Percentiles rank a stretch among this genome's conserved stretches.
Evolutionary conservation across 208 protist genomes (phyloP).

Genomic region (Herpetomonas muscarum): DNA sequence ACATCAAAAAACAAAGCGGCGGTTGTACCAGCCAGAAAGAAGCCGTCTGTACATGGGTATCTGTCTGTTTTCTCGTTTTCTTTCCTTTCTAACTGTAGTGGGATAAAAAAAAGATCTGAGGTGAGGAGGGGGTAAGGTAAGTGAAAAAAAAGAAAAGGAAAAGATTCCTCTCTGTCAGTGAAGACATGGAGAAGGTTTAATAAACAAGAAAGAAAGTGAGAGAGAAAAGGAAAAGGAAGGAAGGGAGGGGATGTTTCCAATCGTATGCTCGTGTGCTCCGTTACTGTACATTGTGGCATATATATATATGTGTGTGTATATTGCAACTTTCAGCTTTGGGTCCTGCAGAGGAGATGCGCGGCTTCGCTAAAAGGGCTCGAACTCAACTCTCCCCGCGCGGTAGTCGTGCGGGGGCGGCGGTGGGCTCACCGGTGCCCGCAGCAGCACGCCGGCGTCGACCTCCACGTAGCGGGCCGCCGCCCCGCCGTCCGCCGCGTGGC

Average conservation of each 20-base stretch:
- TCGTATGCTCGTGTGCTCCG: neutral
- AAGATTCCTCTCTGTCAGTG: neutral
- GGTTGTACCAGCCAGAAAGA: neutral
- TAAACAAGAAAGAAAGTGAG: neutral
- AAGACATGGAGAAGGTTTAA: neutral
- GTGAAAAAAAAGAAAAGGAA: slow-evolving; percentile 10
- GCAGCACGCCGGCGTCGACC: too few relatives aligned
- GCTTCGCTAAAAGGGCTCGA: too few relatives aligned
- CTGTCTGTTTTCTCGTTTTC: slow-evolving; percentile 9
- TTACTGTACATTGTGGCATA: neutral
- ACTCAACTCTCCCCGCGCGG: too few relatives aligned
- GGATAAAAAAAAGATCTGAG: slow-evolving; percentile 10
- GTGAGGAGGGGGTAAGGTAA: neutral
- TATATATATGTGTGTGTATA: slow-evolving; percentile 6
- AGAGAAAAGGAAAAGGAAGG: neutral
- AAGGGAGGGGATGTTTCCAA: neutral
- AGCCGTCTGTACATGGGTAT: slow-evolving; percentile 7
- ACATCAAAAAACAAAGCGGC: slow-evolving; percentile 4
- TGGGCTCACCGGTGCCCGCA: too few relatives aligned
- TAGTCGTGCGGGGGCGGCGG: too few relatives aligned
- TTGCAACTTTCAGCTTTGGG: neutral
- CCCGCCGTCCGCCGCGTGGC: too few relatives aligned
- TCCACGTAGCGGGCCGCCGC: too few relatives aligned
- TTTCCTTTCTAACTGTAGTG: slow-evolving; percentile 7
- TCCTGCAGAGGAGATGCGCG: too few relatives aligned